A percentile compares a stretch with the other conserved stretches of the same genome.
phyloP scores from a whole-genome alignment of 805 yeast genomes.

The Danielozyma ontarioensis region DNA sequence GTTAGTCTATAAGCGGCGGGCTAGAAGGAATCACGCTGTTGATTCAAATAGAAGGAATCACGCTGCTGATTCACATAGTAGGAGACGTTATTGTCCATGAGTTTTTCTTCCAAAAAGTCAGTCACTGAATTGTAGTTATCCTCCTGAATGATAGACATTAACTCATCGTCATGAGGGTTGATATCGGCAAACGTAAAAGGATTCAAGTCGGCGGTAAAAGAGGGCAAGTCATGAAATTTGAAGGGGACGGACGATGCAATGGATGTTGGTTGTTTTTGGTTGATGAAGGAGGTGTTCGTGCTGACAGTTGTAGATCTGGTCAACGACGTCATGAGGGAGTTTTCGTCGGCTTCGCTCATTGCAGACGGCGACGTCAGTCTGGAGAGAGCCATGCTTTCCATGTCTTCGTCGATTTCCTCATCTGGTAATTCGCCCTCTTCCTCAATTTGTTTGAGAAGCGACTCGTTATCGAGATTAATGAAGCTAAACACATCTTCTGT shows the following conservation, averaged over 20 bases:
- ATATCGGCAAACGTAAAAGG: constrained; percentile 11
- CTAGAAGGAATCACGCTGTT: not conserved
- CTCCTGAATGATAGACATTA: constrained; percentile 20
- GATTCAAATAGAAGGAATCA: constrained; percentile 2
- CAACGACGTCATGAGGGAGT: constrained; percentile 33
- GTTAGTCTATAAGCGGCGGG: too few relatives aligned
- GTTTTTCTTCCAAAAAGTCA: constrained; percentile 36
- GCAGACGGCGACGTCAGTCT: constrained; percentile 35
- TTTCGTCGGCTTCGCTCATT: constrained; percentile 24
- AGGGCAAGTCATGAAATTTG: constrained; percentile 31
- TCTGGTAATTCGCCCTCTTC: constrained; percentile 13
- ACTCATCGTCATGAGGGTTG: constrained; percentile 10
- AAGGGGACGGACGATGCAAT: constrained; percentile 10
- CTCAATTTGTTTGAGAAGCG: constrained; percentile 4
- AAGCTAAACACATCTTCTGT: constrained; percentile 15
- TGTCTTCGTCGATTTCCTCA: constrained; percentile 15
- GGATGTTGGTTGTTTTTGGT: constrained; percentile 8
- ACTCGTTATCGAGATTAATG: constrained; percentile 19
- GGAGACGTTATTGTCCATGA: constrained; percentile 31
- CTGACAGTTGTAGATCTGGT: constrained; percentile 40
- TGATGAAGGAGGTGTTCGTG: constrained; percentile 20
- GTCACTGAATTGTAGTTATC: constrained; percentile 38
- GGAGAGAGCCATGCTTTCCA: constrained; percentile 25
- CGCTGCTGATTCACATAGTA: constrained; percentile 19
- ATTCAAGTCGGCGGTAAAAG: constrained; percentile 16